These are phyloP conservation scores for Nannochloris sp. DNA, from an alignment of 139 green algal species.

Conservation along the genomic window DNA sequence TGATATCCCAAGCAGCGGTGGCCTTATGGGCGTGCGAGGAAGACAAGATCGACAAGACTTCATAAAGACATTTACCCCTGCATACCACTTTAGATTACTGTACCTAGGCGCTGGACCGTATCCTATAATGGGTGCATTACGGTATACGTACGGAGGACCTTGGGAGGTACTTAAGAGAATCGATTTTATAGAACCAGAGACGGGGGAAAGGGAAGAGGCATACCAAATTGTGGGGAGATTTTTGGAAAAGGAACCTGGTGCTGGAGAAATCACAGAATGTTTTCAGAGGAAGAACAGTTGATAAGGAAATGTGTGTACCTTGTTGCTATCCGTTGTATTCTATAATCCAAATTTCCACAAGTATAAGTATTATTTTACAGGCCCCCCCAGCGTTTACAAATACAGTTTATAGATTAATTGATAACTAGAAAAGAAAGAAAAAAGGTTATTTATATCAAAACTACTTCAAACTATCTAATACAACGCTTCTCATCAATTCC, in stretches of 20 bases:
- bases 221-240: constrained; percentile 36
- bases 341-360: neutral
- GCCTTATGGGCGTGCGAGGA: constrained; percentile 43
- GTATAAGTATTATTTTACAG: neutral
- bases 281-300: constrained; percentile 10
- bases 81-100: constrained; percentile 58
- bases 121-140: constrained; percentile 57
- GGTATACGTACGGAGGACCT: constrained; percentile 31
- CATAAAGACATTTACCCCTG: constrained; percentile 29
- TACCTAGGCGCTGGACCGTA: constrained; percentile 29
- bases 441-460: too few species aligned
- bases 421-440: too few species aligned
- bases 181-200: constrained; percentile 18
- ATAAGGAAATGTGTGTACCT: neutral
- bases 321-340: neutral
- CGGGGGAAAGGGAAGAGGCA: constrained; percentile 22
- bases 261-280: constrained; percentile 19
- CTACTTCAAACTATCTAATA: too few species aligned
- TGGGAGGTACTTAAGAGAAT: constrained; percentile 48
- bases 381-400: neutral
- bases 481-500: constrained; percentile 51
- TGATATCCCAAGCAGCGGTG: constrained; percentile 36
- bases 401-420: too few species aligned
- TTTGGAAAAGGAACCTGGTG: constrained; percentile 27
- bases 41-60: constrained; percentile 43